phyloP scores from a whole-genome alignment of 78 protist species.

The Dictyostelium brefeldianum region DNA sequence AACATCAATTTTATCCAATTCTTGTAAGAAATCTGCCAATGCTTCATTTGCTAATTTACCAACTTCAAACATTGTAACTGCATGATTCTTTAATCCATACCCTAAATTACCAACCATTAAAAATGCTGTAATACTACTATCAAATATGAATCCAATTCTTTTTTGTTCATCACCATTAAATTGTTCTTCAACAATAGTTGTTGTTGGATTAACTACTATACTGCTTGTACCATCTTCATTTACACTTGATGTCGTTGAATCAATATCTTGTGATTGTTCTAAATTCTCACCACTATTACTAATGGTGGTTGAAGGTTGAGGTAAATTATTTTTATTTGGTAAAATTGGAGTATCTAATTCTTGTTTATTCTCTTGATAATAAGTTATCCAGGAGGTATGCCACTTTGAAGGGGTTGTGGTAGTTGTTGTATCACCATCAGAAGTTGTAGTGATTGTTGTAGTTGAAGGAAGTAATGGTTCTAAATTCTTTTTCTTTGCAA shows the following conservation, averaged over 20 bases:
- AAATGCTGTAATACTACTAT: slow-evolving; percentile 93
- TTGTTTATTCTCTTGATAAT: slow-evolving; percentile 13
- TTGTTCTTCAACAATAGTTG: neutral
- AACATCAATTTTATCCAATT: slow-evolving; percentile 74
- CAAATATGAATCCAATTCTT: slow-evolving; percentile 92
- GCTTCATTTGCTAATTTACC: slow-evolving; percentile 95
- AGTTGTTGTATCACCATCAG: neutral
- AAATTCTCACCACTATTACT: neutral
- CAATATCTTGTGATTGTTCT: neutral
- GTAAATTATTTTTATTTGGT: neutral
- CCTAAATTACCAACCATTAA: slow-evolving; percentile 97
- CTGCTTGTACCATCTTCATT: neutral
- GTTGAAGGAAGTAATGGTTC: slow-evolving; percentile 47
- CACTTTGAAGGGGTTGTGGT: slow-evolving; percentile 15
- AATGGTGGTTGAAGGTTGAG: neutral
- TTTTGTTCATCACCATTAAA: slow-evolving; percentile 5
- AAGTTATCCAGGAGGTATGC: slow-evolving; percentile 62
- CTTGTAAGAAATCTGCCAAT: slow-evolving; percentile 86
- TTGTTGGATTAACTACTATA: too few relatives aligned
- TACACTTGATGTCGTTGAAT: neutral
- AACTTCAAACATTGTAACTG: slow-evolving; percentile 97
- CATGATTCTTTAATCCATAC: slow-evolving; percentile 93
- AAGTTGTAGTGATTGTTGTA: neutral
- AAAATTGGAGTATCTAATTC: neutral
- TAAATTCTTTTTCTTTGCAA: slow-evolving; percentile 90